Evolutionary conservation across 352 stramenopile species (phyloP), one percentile per base, ranked within the genome.

Genomic region (Phytophthora foliorum): DNA sequence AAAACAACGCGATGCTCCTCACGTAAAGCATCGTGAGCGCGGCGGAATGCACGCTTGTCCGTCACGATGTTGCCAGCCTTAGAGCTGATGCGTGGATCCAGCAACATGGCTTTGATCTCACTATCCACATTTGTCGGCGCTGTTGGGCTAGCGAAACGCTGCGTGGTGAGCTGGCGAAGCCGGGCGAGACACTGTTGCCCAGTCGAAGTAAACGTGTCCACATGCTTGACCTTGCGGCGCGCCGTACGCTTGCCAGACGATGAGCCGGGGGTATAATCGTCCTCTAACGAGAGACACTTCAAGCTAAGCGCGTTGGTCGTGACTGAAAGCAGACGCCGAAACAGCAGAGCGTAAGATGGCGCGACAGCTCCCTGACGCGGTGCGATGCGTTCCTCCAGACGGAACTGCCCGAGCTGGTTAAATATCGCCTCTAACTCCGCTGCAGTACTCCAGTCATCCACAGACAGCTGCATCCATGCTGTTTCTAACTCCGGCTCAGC

Each of bases 101-200:
- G 44, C 24, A 81, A 52, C 74, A 81, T 81, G 11, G 74, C 70
- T 57, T 81, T 81, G 25, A 81, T 70, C 49, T 81, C 74, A 52
- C 72, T 39, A 22, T 69, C 53, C 25, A 55, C 22, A 25, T 38
- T 52, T 7, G 45, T 49, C 21, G 63, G 38, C 10, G 50, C 52
- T 6, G 50, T 50, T n/a, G 71, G 61, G 49, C 11, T 50, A 5
- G 57, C 9, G 29, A 81, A 79, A 2, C 45, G 52, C 22, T 67
- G 41, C 6, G 50, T 21, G 22, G 72, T 69, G 9, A 74, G 31
- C 22, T 69, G 46, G 19, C 67, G 62, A 27, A 79, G 56, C 14
- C 39, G 42, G 9, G 52, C 4, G 14, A 81, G 21, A 45, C 66
- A 75, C 24, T 75, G 46, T 3, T 27, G 60, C 17, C 71, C 61